Evolutionary conservation across 75 land plant genomes (phyloP).

Genomic region (Cunninghamia lanceolata): DNA sequence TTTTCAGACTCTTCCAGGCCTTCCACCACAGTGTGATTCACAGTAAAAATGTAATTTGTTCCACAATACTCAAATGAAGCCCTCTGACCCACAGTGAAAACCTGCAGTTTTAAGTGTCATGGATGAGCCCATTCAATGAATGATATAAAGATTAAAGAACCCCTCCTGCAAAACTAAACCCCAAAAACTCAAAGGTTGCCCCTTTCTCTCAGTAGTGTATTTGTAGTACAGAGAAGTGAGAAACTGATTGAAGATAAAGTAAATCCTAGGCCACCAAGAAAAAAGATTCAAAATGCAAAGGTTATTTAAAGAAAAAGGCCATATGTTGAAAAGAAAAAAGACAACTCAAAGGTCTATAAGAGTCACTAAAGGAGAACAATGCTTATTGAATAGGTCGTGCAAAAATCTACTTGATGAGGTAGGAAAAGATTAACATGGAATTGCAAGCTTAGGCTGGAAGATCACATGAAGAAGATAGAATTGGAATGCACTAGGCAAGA

Average conservation of each 20-base stretch:
- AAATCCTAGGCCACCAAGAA: neutral
- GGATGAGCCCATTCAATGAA: neutral
- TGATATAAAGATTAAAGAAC: neutral
- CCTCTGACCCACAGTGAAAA: conserved; percentile 80
- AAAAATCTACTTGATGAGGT: neutral
- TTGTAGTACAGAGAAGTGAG: neutral
- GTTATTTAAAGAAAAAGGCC: neutral
- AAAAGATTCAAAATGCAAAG: neutral
- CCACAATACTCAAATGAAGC: conserved; percentile 85
- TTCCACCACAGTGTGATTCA: conserved; percentile 67
- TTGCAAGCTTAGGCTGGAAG: neutral
- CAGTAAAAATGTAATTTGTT: conserved; percentile 70
- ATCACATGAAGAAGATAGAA: neutral
- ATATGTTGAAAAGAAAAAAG: neutral
- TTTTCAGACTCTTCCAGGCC: conserved; percentile 41
- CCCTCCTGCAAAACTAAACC: neutral
- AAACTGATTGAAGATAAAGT: neutral
- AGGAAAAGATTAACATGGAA: neutral
- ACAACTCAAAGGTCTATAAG: neutral
- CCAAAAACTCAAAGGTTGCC: too few relatives aligned
- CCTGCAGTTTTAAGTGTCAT: conserved; percentile 33
- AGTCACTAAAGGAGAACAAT: neutral
- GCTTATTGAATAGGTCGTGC: neutral
- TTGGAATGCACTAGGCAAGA: neutral
- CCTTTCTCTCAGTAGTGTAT: neutral